phyloP scores from a whole-genome alignment of 306 rosid genomes.

The Cicer chorassanicum region DNA sequence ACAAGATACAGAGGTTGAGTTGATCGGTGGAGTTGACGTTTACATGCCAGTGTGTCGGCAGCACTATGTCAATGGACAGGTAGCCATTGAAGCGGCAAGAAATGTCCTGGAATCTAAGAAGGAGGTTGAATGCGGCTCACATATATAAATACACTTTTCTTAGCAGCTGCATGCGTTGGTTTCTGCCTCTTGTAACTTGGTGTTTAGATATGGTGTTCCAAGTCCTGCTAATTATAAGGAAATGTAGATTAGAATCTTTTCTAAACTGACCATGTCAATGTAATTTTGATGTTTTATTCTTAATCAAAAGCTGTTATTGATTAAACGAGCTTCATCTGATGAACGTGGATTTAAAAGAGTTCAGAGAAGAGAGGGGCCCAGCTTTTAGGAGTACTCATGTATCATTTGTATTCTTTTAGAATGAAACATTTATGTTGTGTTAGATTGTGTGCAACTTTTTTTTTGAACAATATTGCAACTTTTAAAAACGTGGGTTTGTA shows the following conservation, averaged over 20 bases:
- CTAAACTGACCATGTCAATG: slow-evolving; percentile 6
- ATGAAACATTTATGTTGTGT: slow-evolving; percentile 2
- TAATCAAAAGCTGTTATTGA: slow-evolving; percentile 12
- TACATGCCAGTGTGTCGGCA: slow-evolving; percentile 97
- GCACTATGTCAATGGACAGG: slow-evolving; percentile 79
- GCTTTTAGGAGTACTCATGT: background rate
- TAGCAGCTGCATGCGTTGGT: slow-evolving; percentile 37
- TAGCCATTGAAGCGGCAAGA: slow-evolving; percentile 66
- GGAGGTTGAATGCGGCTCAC: slow-evolving; percentile 53
- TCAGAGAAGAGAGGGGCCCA: background rate
- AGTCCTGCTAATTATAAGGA: background rate
- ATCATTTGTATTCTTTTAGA: background rate
- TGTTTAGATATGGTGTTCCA: slow-evolving; percentile 1
- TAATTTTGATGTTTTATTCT: background rate
- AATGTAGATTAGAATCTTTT: background rate
- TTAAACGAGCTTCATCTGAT: slow-evolving; percentile 32
- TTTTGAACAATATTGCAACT: background rate
- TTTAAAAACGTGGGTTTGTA: background rate
- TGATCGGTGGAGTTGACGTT: slow-evolving; percentile 82
- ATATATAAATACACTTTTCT: slow-evolving; percentile 46
- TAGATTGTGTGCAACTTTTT: background rate
- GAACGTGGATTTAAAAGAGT: slow-evolving; percentile 7
- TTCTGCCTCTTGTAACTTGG: slow-evolving; percentile 14
- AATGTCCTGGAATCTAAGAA: slow-evolving; percentile 60
- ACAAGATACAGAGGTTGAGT: slow-evolving; percentile 67